A percentile compares a stretch with the other conserved stretches of the same genome.
Evolutionary conservation across 2,329 filamentous ascomycete genomes (phyloP).

Genomic region (Penicillium sp.): DNA sequence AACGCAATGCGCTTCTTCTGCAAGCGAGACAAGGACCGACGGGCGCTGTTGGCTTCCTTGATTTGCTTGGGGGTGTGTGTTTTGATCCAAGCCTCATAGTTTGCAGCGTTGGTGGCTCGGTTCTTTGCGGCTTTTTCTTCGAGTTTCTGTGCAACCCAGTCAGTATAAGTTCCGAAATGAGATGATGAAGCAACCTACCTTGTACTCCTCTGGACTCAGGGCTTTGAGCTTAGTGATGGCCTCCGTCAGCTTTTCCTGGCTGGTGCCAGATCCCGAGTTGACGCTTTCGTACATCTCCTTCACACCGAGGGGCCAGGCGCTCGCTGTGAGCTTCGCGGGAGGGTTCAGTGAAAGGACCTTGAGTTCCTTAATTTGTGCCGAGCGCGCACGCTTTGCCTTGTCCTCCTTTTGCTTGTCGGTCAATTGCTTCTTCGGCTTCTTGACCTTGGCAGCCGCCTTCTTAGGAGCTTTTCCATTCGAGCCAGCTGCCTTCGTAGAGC

Average conservation of each 20-base stretch:
- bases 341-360: slow-evolving; percentile 33
- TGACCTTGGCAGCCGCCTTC: slow-evolving; percentile 25
- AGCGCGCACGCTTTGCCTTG: slow-evolving; percentile 30
- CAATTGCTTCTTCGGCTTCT: slow-evolving; percentile 28
- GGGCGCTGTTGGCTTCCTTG: slow-evolving; percentile 58
- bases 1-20: slow-evolving; percentile 14
- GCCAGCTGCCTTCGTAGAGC: not conserved
- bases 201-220: slow-evolving; percentile 17
- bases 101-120: slow-evolving; percentile 43
- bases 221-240: slow-evolving; percentile 15
- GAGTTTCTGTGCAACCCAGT: slow-evolving; percentile 47
- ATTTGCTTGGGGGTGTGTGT: slow-evolving; percentile 58
- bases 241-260: slow-evolving; percentile 19
- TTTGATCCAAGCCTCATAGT: slow-evolving; percentile 55
- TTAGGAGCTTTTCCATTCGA: slow-evolving; percentile 2
- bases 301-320: slow-evolving; percentile 24
- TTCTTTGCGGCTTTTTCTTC: slow-evolving; percentile 51
- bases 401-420: slow-evolving; percentile 32
- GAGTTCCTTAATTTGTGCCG: slow-evolving; percentile 31
- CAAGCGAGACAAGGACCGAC: slow-evolving; percentile 36
- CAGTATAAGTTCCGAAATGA: not conserved
- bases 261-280: not conserved
- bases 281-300: slow-evolving; percentile 10
- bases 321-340: slow-evolving; percentile 36
- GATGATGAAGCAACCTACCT: slow-evolving; percentile 15